Base-by-base conservation (phyloP, 2,329 filamentous ascomycete species). In the Colletotrichum abscissum region DNA sequence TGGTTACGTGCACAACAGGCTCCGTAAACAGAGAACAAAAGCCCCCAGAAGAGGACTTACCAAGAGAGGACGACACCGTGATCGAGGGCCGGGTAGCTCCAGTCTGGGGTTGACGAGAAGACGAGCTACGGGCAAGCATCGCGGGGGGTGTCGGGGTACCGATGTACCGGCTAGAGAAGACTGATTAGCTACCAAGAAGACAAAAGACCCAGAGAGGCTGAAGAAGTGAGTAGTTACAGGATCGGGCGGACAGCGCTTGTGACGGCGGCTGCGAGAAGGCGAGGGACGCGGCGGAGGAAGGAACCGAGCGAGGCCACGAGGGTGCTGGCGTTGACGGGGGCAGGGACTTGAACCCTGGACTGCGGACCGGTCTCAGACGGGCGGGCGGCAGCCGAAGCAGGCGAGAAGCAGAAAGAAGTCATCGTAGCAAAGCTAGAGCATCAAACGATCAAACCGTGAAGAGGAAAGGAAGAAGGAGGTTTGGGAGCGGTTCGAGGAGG, bases 291-390 rank as follows among this genome's bases (percentile, higher is more conserved):
- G 16, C 22, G 63, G 55, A 65, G n/a, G 14, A 55, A 49, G 62
- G 46, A 54, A 54, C 62, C 49, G n/a, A 64, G 49, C 62, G 62
- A 64, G 62, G 62, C 62, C 46, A 64, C 62, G 16, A 55, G 24
- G 12, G 62, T 55, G 63, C 49, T 56, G 63, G 52, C 38, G 52
- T 57, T 65, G 11, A 11, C 49, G 54, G 54, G 54, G 26, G 24
- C n/a, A 65, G 30, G 63, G 33, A 42, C 52, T 57, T 65, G 30
- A 65, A 65, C 63, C 62, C 62, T 54, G 14, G 62, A 64, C 52
- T 64, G 46, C 46, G 60, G 35, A 65, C 67, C 60, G 38, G 52
- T 55, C 52, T 69, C 60, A 57, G 60, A 57, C 67, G 28, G 60
- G 64, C 52, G 54, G 35, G 64, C 54, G 26, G 35, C 26, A 59